phyloP scores from a whole-genome alignment of 2,329 filamentous ascomycete genomes.

The Aureobasidium sp. region DNA sequence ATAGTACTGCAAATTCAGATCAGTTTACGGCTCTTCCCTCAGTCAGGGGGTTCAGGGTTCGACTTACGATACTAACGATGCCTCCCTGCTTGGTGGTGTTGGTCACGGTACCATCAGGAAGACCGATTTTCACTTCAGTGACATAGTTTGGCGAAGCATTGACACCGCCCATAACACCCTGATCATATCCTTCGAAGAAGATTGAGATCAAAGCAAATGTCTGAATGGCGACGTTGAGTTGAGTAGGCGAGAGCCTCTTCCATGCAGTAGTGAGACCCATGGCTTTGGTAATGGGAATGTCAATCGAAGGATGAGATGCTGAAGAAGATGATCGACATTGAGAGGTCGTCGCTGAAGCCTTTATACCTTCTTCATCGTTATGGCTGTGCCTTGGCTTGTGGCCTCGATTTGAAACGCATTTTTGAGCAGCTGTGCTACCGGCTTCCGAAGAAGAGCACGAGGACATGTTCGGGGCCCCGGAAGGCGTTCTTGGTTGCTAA shows the following conservation, averaged over 20 bases:
- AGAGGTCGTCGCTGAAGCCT: not conserved
- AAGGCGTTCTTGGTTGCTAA: not conserved
- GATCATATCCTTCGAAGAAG: conserved; percentile 44
- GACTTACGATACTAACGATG: conserved; percentile 36
- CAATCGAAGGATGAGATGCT: not conserved
- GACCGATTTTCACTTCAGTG: conserved; percentile 37
- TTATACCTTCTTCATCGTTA: not conserved
- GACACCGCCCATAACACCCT: conserved; percentile 47
- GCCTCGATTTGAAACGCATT: not conserved
- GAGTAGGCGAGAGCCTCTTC: conserved; percentile 34
- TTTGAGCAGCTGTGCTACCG: not conserved
- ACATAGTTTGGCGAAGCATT: conserved; percentile 37
- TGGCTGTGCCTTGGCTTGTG: not conserved
- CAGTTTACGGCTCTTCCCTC: not conserved
- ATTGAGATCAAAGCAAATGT: conserved; percentile 26
- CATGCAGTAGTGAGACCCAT: conserved; percentile 36
- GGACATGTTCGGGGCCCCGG: not conserved
- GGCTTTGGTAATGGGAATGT: not conserved
- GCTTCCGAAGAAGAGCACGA: not conserved
- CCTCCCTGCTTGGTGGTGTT: conserved; percentile 43
- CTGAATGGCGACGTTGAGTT: conserved; percentile 34
- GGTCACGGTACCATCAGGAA: conserved; percentile 37
- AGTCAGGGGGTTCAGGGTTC: not conserved
- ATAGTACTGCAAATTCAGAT: conserved; percentile 32
- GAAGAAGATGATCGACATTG: not conserved